Percentiles rank a stretch among this genome's conserved stretches.
Conservation (phyloP, 495 filamentous ascomycete species). For the Penicillium roqueforti region DNA sequence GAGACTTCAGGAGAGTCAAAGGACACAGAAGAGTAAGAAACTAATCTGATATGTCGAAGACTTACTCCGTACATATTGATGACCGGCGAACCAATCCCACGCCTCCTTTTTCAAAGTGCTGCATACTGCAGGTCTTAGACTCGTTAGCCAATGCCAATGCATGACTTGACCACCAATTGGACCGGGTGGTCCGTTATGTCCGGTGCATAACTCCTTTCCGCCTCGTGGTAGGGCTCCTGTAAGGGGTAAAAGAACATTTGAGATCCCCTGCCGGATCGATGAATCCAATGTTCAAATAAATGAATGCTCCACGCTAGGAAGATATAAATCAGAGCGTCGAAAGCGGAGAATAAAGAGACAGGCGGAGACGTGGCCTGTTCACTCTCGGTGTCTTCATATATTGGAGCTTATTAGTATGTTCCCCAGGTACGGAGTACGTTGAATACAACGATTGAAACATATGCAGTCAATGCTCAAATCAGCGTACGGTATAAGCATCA, state of each 20-base stretch:
- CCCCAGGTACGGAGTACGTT: neutral
- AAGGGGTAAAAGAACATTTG: conserved; percentile 14
- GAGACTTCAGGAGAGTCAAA: too few species aligned
- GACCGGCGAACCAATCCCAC: neutral
- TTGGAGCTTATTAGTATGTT: neutral
- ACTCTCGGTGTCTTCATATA: neutral
- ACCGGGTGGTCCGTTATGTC: neutral
- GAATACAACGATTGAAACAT: too few species aligned
- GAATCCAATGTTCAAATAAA: neutral
- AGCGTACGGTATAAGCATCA: neutral
- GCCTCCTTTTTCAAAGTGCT: neutral
- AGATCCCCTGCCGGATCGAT: conserved; percentile 21
- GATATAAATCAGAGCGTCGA: conserved; percentile 1
- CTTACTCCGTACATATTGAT: too few species aligned
- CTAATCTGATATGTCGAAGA: neutral
- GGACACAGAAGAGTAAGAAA: neutral
- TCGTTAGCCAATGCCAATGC: neutral
- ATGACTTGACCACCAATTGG: neutral
- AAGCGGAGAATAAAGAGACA: conserved; percentile 1
- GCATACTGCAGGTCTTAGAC: neutral
- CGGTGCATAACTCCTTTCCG: conserved; percentile 1
- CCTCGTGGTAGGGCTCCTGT: conserved; percentile 23
- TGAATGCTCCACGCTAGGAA: conserved; percentile 1
- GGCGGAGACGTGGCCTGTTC: conserved; percentile 14
- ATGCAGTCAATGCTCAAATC: neutral